Percentiles rank a stretch among this genome's conserved stretches.
Conservation (phyloP, 2,329 filamentous ascomycete species). For the Fusarium falciforme region DNA sequence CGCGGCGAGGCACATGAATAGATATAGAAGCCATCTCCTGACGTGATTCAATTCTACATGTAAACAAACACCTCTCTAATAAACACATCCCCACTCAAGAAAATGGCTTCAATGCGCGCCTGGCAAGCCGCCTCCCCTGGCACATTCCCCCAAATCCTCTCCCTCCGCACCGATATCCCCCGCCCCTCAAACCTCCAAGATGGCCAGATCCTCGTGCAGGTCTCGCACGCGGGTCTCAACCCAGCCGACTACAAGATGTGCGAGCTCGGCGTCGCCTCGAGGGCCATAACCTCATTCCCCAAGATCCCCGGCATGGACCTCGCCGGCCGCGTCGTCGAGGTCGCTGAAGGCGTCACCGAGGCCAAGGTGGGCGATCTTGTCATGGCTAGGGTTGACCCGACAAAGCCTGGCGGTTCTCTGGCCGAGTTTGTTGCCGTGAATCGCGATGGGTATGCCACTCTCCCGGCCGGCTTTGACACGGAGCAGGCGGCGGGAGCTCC, state of each 20-base stretch:
- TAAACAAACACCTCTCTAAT: background rate
- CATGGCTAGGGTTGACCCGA: slow-evolving; percentile 51
- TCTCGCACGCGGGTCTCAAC: slow-evolving; percentile 58
- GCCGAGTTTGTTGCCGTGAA: slow-evolving; percentile 55
- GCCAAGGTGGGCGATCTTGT: slow-evolving; percentile 56
- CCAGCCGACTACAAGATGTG: slow-evolving; percentile 62
- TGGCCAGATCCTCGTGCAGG: slow-evolving; percentile 55
- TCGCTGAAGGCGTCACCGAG: slow-evolving; percentile 42
- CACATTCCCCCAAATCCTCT: slow-evolving; percentile 36
- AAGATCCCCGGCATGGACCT: slow-evolving; percentile 63
- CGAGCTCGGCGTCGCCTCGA: slow-evolving; percentile 54
- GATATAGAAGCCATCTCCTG: background rate
- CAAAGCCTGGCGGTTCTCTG: slow-evolving; percentile 53
- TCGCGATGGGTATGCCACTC: slow-evolving; percentile 47
- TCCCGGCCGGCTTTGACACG: slow-evolving; percentile 54
- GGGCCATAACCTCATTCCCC: slow-evolving; percentile 49
- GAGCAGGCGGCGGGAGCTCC: slow-evolving; percentile 57
- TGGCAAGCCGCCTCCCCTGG: slow-evolving; percentile 46
- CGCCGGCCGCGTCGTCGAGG: slow-evolving; percentile 58
- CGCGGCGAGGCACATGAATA: background rate
- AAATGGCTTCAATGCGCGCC: slow-evolving; percentile 43
- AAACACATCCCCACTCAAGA: no score
- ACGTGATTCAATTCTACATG: slow-evolving; percentile 3
- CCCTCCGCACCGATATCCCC: slow-evolving; percentile 30
- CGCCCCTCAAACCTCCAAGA: slow-evolving; percentile 38